Base-by-base conservation (phyloP, 805 yeast species). In the Candida coleopterorum region DNA sequence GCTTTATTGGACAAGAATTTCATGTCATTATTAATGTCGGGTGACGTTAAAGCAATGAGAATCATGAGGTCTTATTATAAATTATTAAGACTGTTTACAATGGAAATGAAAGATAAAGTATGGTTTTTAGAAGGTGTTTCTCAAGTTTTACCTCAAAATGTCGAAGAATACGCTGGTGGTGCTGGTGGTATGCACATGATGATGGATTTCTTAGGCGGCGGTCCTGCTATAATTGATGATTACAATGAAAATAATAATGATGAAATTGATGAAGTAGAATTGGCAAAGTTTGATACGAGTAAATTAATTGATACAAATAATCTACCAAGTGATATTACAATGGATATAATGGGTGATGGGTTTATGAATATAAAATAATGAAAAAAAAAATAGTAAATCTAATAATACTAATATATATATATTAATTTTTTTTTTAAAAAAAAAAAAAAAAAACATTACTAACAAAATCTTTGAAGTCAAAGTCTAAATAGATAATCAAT, bases 71-170 rank as follows among this genome's bases (percentile, higher is more conserved):
- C 85, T 38, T 89, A 89, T 64, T 89, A 89, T 62, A 79, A 84
- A 38, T 62, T 89, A 40, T 70, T 89, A 32, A 68, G 95, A 46
- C 79, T 82, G 11, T 89, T 84, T 56, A 85, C 95, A 0, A 77
- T 81, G 24, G 94, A 85, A 51, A 82, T 85, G 83, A 85, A 84
- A 55, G 93, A 88, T 50, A 76, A 76, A 48, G 94, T 89, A 12
- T 89, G 97, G 97, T 88, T 89, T 48, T 67, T 89, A 44, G 95
- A 89, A 58, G 97, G 97, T 4, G 93, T 87, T 2, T 77, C 93
- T 4, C 78, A 80, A 37, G 95, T 88, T 1, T 68, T 89, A 32
- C 96, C 96, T 0, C 94, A 81, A 9, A 95, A 88, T 56, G 95
- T 86, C 37, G 96, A 89, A 48, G 87, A 83, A 50, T 84, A 85